Percentiles rank a stretch among this genome's conserved stretches.
These are phyloP conservation scores for Acacia melanoxylon DNA, from an alignment of 306 rosid species.

Conservation along the genomic window DNA sequence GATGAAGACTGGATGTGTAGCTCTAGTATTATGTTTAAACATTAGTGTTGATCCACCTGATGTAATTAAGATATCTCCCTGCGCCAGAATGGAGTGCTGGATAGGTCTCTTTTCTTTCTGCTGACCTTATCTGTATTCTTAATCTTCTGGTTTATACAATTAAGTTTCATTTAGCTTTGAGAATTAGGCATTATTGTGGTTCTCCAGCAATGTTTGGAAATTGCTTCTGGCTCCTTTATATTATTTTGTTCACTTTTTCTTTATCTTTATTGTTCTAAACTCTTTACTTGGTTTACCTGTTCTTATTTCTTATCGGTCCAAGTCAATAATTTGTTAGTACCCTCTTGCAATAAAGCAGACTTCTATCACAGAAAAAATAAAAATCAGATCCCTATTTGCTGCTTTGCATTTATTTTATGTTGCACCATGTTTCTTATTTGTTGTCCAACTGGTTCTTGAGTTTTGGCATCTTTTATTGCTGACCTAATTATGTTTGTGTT, in stretches of 20 bases:
- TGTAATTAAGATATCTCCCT: conserved; percentile 97
- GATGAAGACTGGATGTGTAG: conserved; percentile 99
- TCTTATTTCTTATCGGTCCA: conserved; percentile 17
- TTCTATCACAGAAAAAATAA: neutral
- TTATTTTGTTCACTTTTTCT: neutral
- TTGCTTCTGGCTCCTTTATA: neutral
- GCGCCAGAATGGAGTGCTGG: conserved; percentile 99
- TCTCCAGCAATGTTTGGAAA: conserved; percentile 18
- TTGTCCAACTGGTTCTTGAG: neutral
- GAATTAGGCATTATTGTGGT: conserved; percentile 15
- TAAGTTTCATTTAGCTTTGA: conserved; percentile 15
- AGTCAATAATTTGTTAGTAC: conserved; percentile 10
- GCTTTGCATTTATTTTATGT: conserved; percentile 1
- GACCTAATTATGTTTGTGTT: neutral
- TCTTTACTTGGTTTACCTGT: conserved; percentile 14
- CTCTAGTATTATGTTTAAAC: conserved; percentile 95
- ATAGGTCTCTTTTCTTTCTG: conserved; percentile 74
- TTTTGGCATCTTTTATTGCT: neutral
- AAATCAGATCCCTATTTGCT: too few relatives aligned
- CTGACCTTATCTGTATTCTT: conserved; percentile 30
- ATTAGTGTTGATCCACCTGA: conserved; percentile 98
- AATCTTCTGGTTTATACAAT: conserved; percentile 9
- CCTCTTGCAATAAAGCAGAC: conserved; percentile 2
- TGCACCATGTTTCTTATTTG: neutral
- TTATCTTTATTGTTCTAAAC: neutral